Base-by-base conservation (phyloP, 345 rosid genomes). In the Euphorbia tirucalli region DNA sequence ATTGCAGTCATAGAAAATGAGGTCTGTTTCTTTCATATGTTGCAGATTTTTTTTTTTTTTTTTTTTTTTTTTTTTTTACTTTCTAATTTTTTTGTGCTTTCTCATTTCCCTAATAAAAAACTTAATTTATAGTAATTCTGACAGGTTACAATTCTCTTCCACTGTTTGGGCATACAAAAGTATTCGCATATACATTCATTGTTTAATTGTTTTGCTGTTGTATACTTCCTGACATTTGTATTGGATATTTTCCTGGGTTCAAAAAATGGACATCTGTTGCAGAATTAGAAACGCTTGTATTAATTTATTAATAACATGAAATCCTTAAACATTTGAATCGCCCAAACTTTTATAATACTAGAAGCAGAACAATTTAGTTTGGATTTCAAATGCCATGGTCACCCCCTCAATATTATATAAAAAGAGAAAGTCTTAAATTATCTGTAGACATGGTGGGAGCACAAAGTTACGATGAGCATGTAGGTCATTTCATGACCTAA, bases 1-100 rank as follows among this genome's bases (percentile, higher is more conserved):
- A 88, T 90, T 61, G 96, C 96, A 21, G 93, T 90, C 22, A 87
- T 90, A 4, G 96, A 90, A 76, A 90, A 90, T 71, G 93, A 90
- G 96, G 93, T 88, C 58, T 24, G 1, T 3, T 50, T 50, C 55
- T 50, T 50, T 50, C 14, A 16, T n/a, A 16, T 50, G 55, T 15
- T 50, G 50, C 50, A 4, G 7, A 35, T 35, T 35, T 35, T n/a
- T n/a, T n/a, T n/a, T n/a, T n/a, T n/a, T n/a, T n/a, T n/a, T n/a
- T n/a, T n/a, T n/a, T n/a, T n/a, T n/a, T n/a, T n/a, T n/a, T n/a
- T n/a, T n/a, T n/a, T n/a, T n/a, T n/a, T n/a, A n/a, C n/a, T n/a
- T 35, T 35, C 39, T 3, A 35, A 35, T 35, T 3, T 35, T 35
- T 35, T 35, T 35, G 39, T 35, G 39, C 39, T 7, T 3, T 35